Evolutionary conservation across 176 grass and related monocot genomes (phyloP), one percentile per base, ranked within the genome.

Genomic region (Oryza nivara): DNA sequence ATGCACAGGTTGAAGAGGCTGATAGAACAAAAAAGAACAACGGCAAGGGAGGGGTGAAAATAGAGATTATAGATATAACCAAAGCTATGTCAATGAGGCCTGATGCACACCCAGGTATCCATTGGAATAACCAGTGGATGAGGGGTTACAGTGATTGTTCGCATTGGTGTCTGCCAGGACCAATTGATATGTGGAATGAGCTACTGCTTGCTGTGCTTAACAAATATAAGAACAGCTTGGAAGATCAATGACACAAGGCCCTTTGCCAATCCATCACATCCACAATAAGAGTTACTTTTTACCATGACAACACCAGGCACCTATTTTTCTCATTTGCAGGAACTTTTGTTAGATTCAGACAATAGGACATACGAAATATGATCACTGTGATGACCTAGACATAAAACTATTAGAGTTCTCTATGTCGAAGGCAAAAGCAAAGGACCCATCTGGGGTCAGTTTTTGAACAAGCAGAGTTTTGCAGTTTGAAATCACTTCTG

Each of bases 101-200:
- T 61, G 86, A 86, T 92, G 90, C 69, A 67, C 83, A 92, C 70
- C 83, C 90, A 71, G 79, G 83, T 41, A 60, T 86, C 30, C 82
- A 91, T 25, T 91, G 85, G 82, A 80, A 88, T 70, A 85, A 91
- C 60, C 56, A 88, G 72, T 91, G 89, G 81, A 84, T 88, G 77
- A 85, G 54, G 66, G 72, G 82, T 67, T 88, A 85, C 6, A 91
- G 72, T 88, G 85, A 91, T 46, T 91, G 85, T 81, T 80, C 77
- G 10, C 88, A 90, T 16, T 90, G 88, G 88, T 90, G 84, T 52
- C 71, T 90, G 12, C 81, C 82, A 58, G 85, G 89, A 75, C 65
- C 85, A 73, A 81, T 85, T 85, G 66, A 85, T 88, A 73, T 47
- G 67, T 88, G 89, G 89, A 91, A 81, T 14, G 71, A 84, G 49